A percentile compares a stretch with the other conserved stretches of the same genome.
phyloP scores from a whole-genome alignment of 495 filamentous ascomycete species.

The Penicillium parvum region DNA sequence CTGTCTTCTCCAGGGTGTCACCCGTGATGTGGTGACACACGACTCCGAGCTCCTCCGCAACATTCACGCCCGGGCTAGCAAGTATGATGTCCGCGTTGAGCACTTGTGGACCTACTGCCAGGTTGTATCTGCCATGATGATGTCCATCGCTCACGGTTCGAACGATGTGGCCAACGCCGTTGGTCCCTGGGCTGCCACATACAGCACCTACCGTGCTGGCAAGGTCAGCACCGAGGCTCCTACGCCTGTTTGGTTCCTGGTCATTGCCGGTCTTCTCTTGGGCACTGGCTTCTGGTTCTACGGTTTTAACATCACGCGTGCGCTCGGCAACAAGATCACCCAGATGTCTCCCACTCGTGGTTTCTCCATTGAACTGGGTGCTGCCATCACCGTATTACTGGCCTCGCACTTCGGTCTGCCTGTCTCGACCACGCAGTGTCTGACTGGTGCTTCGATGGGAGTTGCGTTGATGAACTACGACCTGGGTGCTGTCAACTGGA shows the following conservation, averaged over 20 bases:
- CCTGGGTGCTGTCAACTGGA: slow-evolving; percentile 36
- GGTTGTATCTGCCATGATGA: slow-evolving; percentile 61
- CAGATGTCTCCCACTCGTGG: slow-evolving; percentile 64
- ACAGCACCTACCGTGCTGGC: slow-evolving; percentile 49
- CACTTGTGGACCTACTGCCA: slow-evolving; percentile 69
- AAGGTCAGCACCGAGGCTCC: slow-evolving; percentile 39
- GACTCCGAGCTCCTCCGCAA: slow-evolving; percentile 44
- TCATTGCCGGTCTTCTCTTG: slow-evolving; percentile 52
- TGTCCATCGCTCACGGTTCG: slow-evolving; percentile 70
- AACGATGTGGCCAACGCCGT: slow-evolving; percentile 73
- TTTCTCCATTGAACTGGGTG: slow-evolving; percentile 67
- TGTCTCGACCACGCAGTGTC: slow-evolving; percentile 38
- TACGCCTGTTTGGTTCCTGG: slow-evolving; percentile 65
- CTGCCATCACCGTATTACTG: slow-evolving; percentile 63
- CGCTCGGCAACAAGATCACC: slow-evolving; percentile 66
- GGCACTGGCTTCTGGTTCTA: slow-evolving; percentile 65
- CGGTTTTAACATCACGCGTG: slow-evolving; percentile 67
- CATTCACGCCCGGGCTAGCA: slow-evolving; percentile 55
- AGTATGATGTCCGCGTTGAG: slow-evolving; percentile 68
- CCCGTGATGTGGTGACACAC: slow-evolving; percentile 53
- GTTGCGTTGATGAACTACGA: slow-evolving; percentile 42
- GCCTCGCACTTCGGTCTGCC: slow-evolving; percentile 52
- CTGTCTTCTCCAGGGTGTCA: slow-evolving; percentile 54
- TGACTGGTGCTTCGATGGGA: slow-evolving; percentile 35
- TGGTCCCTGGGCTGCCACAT: slow-evolving; percentile 65